Base-by-base conservation (phyloP, 2,329 filamentous ascomycete species). In the Colletotrichum camelliae region DNA sequence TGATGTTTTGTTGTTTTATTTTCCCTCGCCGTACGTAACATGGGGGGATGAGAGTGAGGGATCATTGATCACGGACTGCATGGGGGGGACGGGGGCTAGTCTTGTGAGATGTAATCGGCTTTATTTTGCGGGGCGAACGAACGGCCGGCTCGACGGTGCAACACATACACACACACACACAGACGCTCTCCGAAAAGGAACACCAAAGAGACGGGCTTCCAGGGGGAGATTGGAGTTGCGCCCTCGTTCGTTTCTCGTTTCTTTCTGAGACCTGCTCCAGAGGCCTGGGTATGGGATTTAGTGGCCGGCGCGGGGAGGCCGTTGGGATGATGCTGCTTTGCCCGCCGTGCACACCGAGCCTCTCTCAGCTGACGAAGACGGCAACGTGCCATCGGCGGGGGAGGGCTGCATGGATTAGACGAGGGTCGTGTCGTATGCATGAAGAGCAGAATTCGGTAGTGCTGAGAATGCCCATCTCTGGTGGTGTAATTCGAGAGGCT, bases 271-370 rank as follows among this genome's bases (percentile, higher is more conserved):
- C 61, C 43, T 72, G 39, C 48, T 31, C 61, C 52, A 31, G 61
- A 9, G 39, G 73, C 67, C 62, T 73, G 62, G 69, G 73, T 73
- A 68, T 73, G 62, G 69, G 57, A 57, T 75, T 75, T 29, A 73
- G 72, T 75, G 43, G 18, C 57, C 35, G n/a, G 48, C 70, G 70
- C n/a, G 73, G 62, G 68, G 72, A 61, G 62, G 72, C 31, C 18
- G 43, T 60, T 15, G 68, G 73, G 73, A 75, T 72, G 35, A 64
- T 74, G 62, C 37, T 62, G 66, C 29, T 55, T 68, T 52, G n/a
- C 21, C 13, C 48, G n/a, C n/a, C 21, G 43, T 57, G 39, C 33
- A 64, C 31, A 67, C 58, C 58, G 65, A 57, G 27, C n/a, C 27
- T n/a, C 27, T 67, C 64, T 43, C 65, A 35, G 66, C 52, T 68